Evolutionary conservation across 352 stramenopile species (phyloP), one percentile per base, ranked within the genome.

Genomic region (Globisporangium takayamanum): DNA sequence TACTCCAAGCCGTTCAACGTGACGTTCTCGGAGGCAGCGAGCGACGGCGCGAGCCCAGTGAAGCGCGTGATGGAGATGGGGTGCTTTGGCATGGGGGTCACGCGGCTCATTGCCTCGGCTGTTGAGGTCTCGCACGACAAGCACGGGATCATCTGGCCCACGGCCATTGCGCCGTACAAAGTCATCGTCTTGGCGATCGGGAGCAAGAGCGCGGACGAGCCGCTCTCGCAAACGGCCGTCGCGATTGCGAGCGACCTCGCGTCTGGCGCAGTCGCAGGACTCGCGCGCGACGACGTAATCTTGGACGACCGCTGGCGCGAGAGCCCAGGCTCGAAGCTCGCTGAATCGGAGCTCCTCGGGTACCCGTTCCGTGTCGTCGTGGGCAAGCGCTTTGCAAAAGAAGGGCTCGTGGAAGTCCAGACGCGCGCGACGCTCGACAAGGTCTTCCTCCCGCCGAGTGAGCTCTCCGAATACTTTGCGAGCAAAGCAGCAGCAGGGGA

Each of bases 21-120:
- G 15, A 85, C 74, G 48, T 91, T 81, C 54, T 73, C 69, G 2
- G 62, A 65, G 6, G 57, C 49, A 30, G 66, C 75, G 62, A 58
- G 55, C 77, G 36, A 73, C 73, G 46, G 71, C 20, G 55, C 4
- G 60, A 39, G 33, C 10, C 33, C 33, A 2, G 33, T 68, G 5
- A 80, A 87, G 20, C 67, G 78, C 10, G 60, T 80, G 36, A 75
- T 96, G 62, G 85, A 92, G 49, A 96, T 96, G 88, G 87, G 85
- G 10, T 96, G 88, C 64, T 96, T 84, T 60, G 88, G 88, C 45
- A 85, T 96, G 68, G 88, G 88, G 52, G 75, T 96, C 54, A 79
- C 81, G 33, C 84, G 88, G 12, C 58, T 96, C 30, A 71, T 96
- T 20, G 85, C 88, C 33, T 84, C 84, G 1, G 61, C 87, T 15